Percentiles rank a stretch among this genome's conserved stretches.
phyloP scores from a whole-genome alignment of 345 rosid genomes.

The Linum tenue region DNA sequence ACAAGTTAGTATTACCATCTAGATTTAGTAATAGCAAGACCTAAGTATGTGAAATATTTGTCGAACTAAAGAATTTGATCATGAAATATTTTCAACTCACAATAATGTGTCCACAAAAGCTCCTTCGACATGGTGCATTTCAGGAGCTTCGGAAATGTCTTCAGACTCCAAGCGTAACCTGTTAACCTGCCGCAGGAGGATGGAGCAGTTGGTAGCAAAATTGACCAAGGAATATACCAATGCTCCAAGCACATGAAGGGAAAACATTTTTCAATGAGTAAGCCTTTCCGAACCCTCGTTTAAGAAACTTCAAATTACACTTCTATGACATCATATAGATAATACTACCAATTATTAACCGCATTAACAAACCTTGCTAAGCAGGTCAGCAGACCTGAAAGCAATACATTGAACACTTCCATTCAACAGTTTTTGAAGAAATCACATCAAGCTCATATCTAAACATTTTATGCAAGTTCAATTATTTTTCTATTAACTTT shows the following conservation, averaged over 20 bases:
- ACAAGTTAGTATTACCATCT: background rate
- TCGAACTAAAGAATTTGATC: background rate
- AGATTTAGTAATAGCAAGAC: slow-evolving; percentile 4
- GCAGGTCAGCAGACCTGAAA: background rate
- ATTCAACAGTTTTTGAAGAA: background rate
- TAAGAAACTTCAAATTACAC: background rate
- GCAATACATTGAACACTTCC: background rate
- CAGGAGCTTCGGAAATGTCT: slow-evolving; percentile 53
- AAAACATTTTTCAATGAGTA: background rate
- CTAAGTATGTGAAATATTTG: background rate
- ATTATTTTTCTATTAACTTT: background rate
- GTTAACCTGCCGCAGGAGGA: slow-evolving; percentile 45
- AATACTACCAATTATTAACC: background rate
- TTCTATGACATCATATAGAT: background rate
- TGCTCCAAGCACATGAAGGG: background rate
- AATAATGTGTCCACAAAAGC: slow-evolving; percentile 82
- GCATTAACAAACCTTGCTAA: background rate
- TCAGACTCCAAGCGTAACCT: slow-evolving; percentile 50
- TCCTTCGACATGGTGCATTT: slow-evolving; percentile 77
- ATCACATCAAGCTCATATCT: background rate
- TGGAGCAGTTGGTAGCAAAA: slow-evolving; percentile 6
- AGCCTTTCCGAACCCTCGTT: background rate
- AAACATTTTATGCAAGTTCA: background rate
- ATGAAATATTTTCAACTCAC: slow-evolving; percentile 34
- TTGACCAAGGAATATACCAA: background rate